phyloP scores from a whole-genome alignment of 2,329 filamentous ascomycete genomes.

The Alternaria novae-zelandiae region DNA sequence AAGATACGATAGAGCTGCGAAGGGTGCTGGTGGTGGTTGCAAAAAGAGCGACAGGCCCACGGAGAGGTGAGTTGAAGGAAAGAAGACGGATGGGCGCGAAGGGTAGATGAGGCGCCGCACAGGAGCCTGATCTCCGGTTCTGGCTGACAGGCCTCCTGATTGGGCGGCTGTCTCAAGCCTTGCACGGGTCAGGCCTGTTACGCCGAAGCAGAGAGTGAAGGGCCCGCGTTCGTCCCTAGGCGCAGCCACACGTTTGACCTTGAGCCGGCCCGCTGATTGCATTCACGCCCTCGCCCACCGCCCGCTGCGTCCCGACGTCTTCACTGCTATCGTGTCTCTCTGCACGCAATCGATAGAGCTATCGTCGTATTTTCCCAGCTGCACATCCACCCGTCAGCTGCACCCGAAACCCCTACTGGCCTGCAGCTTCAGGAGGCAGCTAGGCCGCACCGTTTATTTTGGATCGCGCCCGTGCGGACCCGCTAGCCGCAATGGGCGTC shows the following conservation, averaged over 20 bases:
- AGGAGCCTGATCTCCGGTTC: conserved; percentile 27
- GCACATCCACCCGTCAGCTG: conserved; percentile 14
- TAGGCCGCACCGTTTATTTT: conserved; percentile 29
- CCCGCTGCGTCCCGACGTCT: neutral
- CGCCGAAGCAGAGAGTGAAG: conserved; percentile 18
- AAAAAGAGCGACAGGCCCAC: conserved; percentile 42
- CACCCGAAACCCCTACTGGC: conserved; percentile 6
- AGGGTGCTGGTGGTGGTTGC: conserved; percentile 24
- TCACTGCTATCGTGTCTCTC: neutral
- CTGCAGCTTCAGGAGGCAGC: conserved; percentile 23
- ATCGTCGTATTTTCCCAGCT: conserved; percentile 13
- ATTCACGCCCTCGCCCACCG: neutral
- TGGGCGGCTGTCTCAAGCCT: conserved; percentile 23
- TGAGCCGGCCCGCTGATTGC: conserved; percentile 18
- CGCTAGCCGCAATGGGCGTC: conserved; percentile 5
- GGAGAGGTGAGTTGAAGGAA: conserved; percentile 41
- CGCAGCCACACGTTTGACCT: conserved; percentile 38
- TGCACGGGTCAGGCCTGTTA: conserved; percentile 29
- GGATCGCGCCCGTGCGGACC: conserved; percentile 14
- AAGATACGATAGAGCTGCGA: conserved; percentile 35
- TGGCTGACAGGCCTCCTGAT: conserved; percentile 33
- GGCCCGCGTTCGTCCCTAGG: conserved; percentile 13
- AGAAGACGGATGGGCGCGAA: conserved; percentile 34
- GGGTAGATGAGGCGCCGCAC: conserved; percentile 42
- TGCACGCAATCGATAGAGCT: conserved; percentile 12